phyloP scores from a whole-genome alignment of 306 rosid species.

The Trifolium subterraneum region DNA sequence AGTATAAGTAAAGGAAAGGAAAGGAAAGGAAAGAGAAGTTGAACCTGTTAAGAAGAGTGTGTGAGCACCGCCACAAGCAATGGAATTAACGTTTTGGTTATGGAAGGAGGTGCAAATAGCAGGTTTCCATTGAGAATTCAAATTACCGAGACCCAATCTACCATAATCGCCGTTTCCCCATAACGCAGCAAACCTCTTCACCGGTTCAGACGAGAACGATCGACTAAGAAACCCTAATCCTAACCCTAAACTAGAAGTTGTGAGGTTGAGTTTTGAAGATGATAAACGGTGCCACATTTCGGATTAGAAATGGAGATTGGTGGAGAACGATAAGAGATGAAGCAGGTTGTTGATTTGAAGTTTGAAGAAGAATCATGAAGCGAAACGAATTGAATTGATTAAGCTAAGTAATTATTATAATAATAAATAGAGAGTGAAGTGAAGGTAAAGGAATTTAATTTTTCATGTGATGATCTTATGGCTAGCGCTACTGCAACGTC shows the following conservation, averaged over 20 bases:
- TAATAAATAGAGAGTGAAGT: neutral
- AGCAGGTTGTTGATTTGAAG: neutral
- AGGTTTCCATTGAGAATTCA: constrained; percentile 90
- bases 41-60: constrained; percentile 89
- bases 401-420: neutral
- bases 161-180: constrained; percentile 97
- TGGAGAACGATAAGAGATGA: neutral
- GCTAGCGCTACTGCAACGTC: constrained; percentile 45
- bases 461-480: constrained; percentile 8
- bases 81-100: constrained; percentile 52
- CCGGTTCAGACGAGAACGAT: constrained; percentile 49
- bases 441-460: neutral
- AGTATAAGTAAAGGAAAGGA: neutral
- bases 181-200: constrained; percentile 68
- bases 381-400: neutral
- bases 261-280: constrained; percentile 30
- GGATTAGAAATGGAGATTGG: neutral
- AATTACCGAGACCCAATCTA: constrained; percentile 74
- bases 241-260: constrained; percentile 30
- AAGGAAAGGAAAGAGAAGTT: no score
- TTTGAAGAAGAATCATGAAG: constrained; percentile 23
- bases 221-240: constrained; percentile 47
- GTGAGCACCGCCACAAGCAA: constrained; percentile 98
- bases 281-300: constrained; percentile 50
- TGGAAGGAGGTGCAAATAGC: constrained; percentile 57